Percentiles rank a stretch among this genome's conserved stretches.
Evolutionary conservation across 805 yeast species (phyloP).

Genomic region (Candida chilensis): DNA sequence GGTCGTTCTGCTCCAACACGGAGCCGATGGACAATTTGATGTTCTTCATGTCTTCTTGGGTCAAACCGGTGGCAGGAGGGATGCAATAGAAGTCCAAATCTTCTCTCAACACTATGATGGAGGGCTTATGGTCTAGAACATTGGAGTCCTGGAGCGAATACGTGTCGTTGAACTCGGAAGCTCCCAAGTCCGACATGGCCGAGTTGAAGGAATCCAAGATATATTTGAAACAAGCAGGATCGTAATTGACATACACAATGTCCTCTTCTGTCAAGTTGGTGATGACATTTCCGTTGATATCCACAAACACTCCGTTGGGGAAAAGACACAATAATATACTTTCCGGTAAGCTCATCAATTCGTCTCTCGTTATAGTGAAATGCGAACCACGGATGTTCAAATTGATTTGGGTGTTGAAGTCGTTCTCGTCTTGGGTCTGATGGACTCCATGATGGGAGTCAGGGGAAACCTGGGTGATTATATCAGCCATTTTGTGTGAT

Average conservation of each 20-base stretch:
- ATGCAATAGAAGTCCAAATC: constrained; percentile 91
- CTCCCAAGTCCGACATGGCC: constrained; percentile 50
- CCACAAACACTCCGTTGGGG: constrained; percentile 85
- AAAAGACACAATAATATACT: constrained; percentile 77
- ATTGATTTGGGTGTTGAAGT: constrained; percentile 59
- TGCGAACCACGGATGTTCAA: constrained; percentile 68
- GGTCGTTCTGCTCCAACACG: constrained; percentile 41
- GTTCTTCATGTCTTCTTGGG: constrained; percentile 49
- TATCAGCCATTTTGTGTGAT: constrained; percentile 11
- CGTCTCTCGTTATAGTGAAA: constrained; percentile 79
- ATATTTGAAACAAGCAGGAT: constrained; percentile 80
- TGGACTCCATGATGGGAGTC: constrained; percentile 10
- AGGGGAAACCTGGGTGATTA: constrained; percentile 67
- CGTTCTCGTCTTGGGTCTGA: constrained; percentile 23
- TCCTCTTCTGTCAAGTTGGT: constrained; percentile 74
- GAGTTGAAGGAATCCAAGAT: constrained; percentile 62
- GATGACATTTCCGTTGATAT: constrained; percentile 67
- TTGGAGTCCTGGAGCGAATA: constrained; percentile 38
- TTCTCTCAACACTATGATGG: constrained; percentile 86
- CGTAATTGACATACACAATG: constrained; percentile 74
- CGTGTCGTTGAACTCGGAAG: constrained; percentile 13
- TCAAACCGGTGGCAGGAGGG: constrained; percentile 56
- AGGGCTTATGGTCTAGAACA: constrained; percentile 72
- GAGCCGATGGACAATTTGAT: constrained; percentile 72
- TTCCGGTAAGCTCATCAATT: constrained; percentile 87